Conservation (phyloP, 768 basidiomycete species). For the Tylopilus felleus region DNA sequence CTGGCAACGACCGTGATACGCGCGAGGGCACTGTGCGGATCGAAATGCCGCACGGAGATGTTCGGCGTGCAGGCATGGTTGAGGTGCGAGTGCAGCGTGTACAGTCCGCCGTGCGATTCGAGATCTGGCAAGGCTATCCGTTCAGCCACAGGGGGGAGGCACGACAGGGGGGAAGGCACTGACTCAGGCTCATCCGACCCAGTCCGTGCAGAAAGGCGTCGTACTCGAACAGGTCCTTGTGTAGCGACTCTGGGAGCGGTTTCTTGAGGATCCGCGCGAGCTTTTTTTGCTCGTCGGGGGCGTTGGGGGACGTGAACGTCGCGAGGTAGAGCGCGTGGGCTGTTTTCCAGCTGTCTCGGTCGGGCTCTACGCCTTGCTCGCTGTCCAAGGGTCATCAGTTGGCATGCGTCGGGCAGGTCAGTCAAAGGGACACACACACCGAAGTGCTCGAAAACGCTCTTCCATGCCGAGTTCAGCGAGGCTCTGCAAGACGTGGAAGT, state of each 20-base stretch:
- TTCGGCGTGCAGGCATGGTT: constrained; percentile 87
- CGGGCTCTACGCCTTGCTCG: constrained; percentile 47
- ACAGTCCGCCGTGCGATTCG: constrained; percentile 84
- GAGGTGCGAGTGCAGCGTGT: constrained; percentile 80
- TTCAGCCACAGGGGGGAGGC: constrained; percentile 1
- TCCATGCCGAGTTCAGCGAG: constrained; percentile 79
- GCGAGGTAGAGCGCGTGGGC: constrained; percentile 55
- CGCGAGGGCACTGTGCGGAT: constrained; percentile 62
- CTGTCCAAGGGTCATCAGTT: constrained; percentile 15
- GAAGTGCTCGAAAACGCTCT: constrained; percentile 46
- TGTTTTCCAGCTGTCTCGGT: constrained; percentile 63
- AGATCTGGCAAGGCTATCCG: constrained; percentile 45
- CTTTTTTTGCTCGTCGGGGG: constrained; percentile 51
- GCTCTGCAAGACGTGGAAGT: constrained; percentile 54
- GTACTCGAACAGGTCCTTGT: constrained; percentile 65
- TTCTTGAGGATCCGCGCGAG: constrained; percentile 54
- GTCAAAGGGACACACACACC: constrained; percentile 6
- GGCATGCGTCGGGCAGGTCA: neutral
- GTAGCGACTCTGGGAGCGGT: constrained; percentile 45
- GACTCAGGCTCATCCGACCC: constrained; percentile 80
- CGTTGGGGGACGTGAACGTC: constrained; percentile 60
- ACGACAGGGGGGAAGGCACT: constrained; percentile 26
- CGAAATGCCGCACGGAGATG: constrained; percentile 72
- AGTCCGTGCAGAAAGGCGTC: constrained; percentile 70
- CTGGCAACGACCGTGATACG: constrained; percentile 76